These are phyloP conservation scores for Condylostoma magnum DNA, from an alignment of 169 alveolate species.

Conservation along the genomic window DNA sequence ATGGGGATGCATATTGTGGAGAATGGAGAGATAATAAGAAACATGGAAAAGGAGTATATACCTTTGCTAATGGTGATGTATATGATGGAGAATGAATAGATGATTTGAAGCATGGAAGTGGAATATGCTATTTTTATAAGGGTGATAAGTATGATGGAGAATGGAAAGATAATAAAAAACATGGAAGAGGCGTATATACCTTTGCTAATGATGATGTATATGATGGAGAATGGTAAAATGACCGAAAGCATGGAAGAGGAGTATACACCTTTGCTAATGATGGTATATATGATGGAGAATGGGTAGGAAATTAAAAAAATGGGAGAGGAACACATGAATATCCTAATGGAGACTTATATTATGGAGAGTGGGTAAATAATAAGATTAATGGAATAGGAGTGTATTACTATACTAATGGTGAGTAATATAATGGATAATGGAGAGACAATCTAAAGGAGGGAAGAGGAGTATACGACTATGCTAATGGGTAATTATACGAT, in stretches of 20 bases:
- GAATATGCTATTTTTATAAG: conserved; percentile 33
- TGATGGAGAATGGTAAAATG: not conserved
- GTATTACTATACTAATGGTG: conserved; percentile 68
- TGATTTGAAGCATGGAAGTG: conserved; percentile 41
- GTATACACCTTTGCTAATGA: not conserved
- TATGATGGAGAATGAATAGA: conserved; percentile 38
- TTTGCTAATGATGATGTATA: conserved; percentile 30
- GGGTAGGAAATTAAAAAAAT: conserved; percentile 34
- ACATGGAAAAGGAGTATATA: conserved; percentile 38
- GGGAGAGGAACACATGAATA: not conserved
- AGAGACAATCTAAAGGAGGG: not conserved
- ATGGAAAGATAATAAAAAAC: conserved; percentile 35
- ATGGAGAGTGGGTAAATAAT: not conserved
- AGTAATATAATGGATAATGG: conserved; percentile 66
- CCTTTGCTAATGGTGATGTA: conserved; percentile 26
- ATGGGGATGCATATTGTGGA: conserved; percentile 53
- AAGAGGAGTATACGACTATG: not conserved
- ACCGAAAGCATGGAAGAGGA: not conserved
- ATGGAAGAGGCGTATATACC: conserved; percentile 37
- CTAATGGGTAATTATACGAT: not conserved
- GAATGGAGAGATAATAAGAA: conserved; percentile 32
- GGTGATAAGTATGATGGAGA: conserved; percentile 34
- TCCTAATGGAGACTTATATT: not conserved
- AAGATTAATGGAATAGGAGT: too few relatives aligned
- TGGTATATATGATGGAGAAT: conserved; percentile 83